Percentiles rank a stretch among this genome's conserved stretches.
Conservation (phyloP, 2,329 filamentous ascomycete genomes). For the Diplocarpon mali region DNA sequence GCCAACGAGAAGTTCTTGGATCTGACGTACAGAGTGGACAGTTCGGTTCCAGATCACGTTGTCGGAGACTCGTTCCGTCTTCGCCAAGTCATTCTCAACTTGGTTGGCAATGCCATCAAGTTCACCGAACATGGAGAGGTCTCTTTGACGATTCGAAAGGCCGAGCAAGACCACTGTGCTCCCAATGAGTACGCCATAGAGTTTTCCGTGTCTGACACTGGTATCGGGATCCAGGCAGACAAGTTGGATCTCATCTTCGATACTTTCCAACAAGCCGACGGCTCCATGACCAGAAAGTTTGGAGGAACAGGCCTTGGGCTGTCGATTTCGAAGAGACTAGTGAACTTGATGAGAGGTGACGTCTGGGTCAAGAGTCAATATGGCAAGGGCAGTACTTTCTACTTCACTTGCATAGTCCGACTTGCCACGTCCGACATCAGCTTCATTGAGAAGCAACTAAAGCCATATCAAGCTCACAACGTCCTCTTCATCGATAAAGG, state of each 20-base stretch:
- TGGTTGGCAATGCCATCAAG: conserved; percentile 97
- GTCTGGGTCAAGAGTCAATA: conserved; percentile 93
- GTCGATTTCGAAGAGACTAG: conserved; percentile 88
- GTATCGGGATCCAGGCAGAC: conserved; percentile 90
- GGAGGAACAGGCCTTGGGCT: conserved; percentile 88
- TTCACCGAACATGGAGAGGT: conserved; percentile 97
- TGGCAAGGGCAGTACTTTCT: conserved; percentile 86
- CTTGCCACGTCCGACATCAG: conserved; percentile 69
- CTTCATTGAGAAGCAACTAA: conserved; percentile 70
- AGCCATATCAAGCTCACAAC: conserved; percentile 84
- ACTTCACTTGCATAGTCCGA: conserved; percentile 88
- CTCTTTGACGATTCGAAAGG: conserved; percentile 76
- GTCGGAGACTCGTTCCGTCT: conserved; percentile 94
- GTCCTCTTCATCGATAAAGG: conserved; percentile 93
- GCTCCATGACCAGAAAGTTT: conserved; percentile 91
- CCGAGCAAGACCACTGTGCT: conserved; percentile 52
- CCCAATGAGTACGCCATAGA: conserved; percentile 83
- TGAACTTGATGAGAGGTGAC: conserved; percentile 92
- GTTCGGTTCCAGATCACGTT: conserved; percentile 86
- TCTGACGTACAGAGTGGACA: conserved; percentile 87
- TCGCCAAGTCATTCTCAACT: conserved; percentile 90
- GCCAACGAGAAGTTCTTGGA: conserved; percentile 93
- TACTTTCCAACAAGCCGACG: conserved; percentile 97
- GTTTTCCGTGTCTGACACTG: conserved; percentile 91
- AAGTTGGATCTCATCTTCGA: conserved; percentile 97